A percentile compares a stretch with the other conserved stretches of the same genome.
Conservation (phyloP, 2,329 filamentous ascomycete species). For the Trichoderma afroharzianum region DNA sequence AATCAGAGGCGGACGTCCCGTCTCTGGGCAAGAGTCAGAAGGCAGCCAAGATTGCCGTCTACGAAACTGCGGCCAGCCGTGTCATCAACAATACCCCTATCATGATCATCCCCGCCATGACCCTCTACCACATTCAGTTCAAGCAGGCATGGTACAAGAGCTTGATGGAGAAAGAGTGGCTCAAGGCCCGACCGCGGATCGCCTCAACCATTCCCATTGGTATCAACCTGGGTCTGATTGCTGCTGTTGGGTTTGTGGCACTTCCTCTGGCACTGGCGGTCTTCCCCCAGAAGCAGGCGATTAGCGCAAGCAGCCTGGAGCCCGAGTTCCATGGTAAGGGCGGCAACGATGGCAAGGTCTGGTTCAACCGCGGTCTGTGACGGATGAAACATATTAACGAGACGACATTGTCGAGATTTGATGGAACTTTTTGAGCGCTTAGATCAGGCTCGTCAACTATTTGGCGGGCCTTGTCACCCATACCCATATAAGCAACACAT, state of each 20-base stretch:
- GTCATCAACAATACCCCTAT: conserved; percentile 94
- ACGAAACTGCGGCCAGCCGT: conserved; percentile 85
- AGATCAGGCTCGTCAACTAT: background rate
- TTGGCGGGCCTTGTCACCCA: background rate
- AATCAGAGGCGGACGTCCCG: conserved; percentile 60
- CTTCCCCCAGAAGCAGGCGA: conserved; percentile 86
- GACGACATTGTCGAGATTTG: background rate
- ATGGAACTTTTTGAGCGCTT: background rate
- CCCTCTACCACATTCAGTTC: conserved; percentile 76
- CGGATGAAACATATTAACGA: background rate
- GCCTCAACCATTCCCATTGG: conserved; percentile 56
- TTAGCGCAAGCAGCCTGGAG: conserved; percentile 73
- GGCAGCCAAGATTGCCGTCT: conserved; percentile 84
- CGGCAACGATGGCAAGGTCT: conserved; percentile 77
- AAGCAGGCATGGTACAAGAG: conserved; percentile 39
- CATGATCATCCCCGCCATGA: conserved; percentile 90
- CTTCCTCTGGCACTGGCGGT: conserved; percentile 85
- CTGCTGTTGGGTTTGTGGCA: conserved; percentile 82
- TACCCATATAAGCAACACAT: background rate
- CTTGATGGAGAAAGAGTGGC: conserved; percentile 65
- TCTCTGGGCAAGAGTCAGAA: conserved; percentile 83
- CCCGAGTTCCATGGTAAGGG: conserved; percentile 80
- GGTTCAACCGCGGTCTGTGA: conserved; percentile 93
- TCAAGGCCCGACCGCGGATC: conserved; percentile 71
- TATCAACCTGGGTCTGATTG: conserved; percentile 82